phyloP scores from a whole-genome alignment of 73 alveolate genomes.

The Paramecium sexaurelia region DNA sequence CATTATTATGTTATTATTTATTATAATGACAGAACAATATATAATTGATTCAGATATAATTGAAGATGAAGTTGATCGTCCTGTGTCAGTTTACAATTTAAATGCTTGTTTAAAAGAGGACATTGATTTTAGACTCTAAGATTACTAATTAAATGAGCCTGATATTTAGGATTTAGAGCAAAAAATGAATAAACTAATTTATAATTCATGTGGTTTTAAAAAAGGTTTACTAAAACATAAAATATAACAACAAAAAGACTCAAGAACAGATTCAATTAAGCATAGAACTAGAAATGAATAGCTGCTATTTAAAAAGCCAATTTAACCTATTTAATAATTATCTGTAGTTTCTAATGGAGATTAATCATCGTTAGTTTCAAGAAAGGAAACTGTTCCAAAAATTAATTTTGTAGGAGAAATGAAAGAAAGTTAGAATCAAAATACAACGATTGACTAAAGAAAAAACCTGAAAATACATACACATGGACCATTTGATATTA shows the following conservation, averaged over 20 bases:
- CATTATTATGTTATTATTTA: background rate
- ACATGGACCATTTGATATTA: background rate
- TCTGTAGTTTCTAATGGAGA: background rate
- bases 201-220: constrained; percentile 11
- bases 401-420: background rate
- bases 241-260: background rate
- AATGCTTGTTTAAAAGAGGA: background rate
- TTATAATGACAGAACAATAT: background rate
- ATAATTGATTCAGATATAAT: background rate
- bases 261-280: background rate
- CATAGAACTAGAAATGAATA: background rate
- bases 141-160: background rate
- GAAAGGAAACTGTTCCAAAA: constrained; percentile 14
- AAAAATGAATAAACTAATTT: background rate
- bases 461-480: background rate
- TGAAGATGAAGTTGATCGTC: background rate
- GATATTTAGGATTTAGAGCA: constrained; percentile 27
- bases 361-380: background rate
- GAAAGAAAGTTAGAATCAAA: background rate
- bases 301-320: background rate
- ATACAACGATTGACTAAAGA: background rate
- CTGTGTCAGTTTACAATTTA: background rate
- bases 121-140: background rate
- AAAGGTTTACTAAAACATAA: background rate
- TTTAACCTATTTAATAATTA: background rate